Evolutionary conservation across 768 basidiomycete species (phyloP), one percentile per base, ranked within the genome.

Genomic region (Neoboletus subvelutipes): DNA sequence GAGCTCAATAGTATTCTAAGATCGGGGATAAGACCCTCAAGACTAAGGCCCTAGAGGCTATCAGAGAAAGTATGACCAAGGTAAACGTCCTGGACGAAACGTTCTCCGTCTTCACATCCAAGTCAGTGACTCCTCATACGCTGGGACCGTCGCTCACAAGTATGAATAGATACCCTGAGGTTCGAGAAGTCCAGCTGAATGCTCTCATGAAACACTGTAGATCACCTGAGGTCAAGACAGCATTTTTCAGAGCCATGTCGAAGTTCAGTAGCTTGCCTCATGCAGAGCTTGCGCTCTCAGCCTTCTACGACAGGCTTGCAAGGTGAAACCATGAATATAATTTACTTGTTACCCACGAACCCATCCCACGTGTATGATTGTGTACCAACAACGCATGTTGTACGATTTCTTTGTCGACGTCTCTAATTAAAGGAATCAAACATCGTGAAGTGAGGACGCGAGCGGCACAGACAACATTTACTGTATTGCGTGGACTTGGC

Each of bases 41-140:
- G 53, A 58, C 40, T 1, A 51, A 41, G 28, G 48, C 69, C 4
- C 50, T 69, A 6, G 20, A 49, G 11, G 69, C 65, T 1, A 67
- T 71, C 46, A 39, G 37, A 13, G 50, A 54, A 26, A 54, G 58
- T 13, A 36, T 71, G 56, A 45, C 52, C 10, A 22, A 55, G 37
- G 28, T 5, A 33, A 71, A 73, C 28, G 52, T 69, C 2, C 20
- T 71, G 12, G 57, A 62, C 7, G 71, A 73, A 54, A 43, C 57
- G 2, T 64, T 71, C 41, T 73, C 71, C 18, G 46, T 52, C 28
- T 71, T 71, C 51, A 62, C 70, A 18, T 67, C 65, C 48, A 62
- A 57, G 67, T 64, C 0, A 45, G 64, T 52, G 42, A 9, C 22
- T 28, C 41, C 13, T 45, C 46, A 24, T 42, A 15, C 5, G 2